Base-by-base conservation (phyloP, 495 filamentous ascomycete species). In the Hamigera avellanea region DNA sequence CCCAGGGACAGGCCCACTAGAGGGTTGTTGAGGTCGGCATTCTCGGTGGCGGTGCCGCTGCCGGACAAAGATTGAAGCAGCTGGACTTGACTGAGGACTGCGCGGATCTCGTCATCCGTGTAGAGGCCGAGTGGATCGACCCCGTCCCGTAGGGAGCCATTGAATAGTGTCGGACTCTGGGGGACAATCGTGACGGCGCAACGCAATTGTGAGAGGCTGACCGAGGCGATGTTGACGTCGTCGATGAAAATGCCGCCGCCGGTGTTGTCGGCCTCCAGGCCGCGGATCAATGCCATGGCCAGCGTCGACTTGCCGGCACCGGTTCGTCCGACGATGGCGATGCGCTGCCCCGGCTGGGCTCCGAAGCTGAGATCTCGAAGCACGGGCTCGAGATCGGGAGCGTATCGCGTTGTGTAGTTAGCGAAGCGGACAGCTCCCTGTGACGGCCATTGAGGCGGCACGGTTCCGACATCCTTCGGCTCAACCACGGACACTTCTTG, bases 241-340 rank as follows among this genome's bases (percentile, higher is more conserved):
- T 93, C 87, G 26, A 93, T 77, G 0, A 81, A 41, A 36, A 95
- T 93, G 46, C 78, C 79, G 36, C 86, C 86, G 46, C 78, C 79
- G 36, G 87, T 87, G 23, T 69, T 64, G 44, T 86, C 81, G 1
- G 83, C 78, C 53, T 91, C 83, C 10, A 93, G 55, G 12, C 83
- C 76, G 32, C 86, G 72, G 66, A 95, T 89, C 14, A 95, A 69
- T 12, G 86, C 83, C 26, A 91, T 54, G 4, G 83, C 78, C 7
- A 95, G 67, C 6, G 85, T 91, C 45, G 81, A 87, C 63, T 95
- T 95, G 21, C 87, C 87, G 16, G 86, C 85, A 19, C 87, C 87
- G 5, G 87, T 95, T 28, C 87, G 69, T 18, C 86, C 86, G 26
- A 93, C 85, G 32, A 94, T 83, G 21, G 84, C 87, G 19, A 94